A percentile compares a stretch with the other conserved stretches of the same genome.
Conservation (phyloP, 805 yeast genomes). For the Huiozyma naganishii region DNA sequence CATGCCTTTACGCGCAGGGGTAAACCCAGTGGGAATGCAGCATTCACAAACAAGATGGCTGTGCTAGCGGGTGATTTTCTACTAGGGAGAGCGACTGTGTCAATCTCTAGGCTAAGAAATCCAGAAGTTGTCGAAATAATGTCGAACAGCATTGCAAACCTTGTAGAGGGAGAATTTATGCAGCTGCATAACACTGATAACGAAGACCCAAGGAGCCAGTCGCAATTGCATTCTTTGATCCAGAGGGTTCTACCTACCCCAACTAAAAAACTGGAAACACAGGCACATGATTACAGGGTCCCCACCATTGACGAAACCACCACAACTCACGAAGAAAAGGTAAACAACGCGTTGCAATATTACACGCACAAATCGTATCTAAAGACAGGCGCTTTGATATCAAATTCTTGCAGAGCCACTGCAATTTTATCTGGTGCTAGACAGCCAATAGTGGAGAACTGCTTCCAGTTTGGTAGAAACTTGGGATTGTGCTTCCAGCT, state of each 20-base stretch:
- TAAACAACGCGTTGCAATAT: conserved; percentile 89
- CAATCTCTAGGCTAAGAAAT: conserved; percentile 82
- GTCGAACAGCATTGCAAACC: conserved; percentile 91
- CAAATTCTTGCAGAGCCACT: conserved; percentile 86
- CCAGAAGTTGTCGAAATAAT: conserved; percentile 95
- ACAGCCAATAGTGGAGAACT: conserved; percentile 63
- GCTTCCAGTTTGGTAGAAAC: conserved; percentile 87
- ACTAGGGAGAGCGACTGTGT: conserved; percentile 92
- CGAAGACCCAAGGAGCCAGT: conserved; percentile 33
- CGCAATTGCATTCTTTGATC: not conserved
- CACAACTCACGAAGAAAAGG: conserved; percentile 50
- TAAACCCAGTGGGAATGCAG: conserved; percentile 81
- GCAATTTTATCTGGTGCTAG: conserved; percentile 86
- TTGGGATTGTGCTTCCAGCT: conserved; percentile 92
- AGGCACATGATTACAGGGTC: conserved; percentile 48
- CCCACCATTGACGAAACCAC: conserved; percentile 4
- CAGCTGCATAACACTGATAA: conserved; percentile 84
- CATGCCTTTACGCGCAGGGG: conserved; percentile 81
- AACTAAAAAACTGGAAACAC: conserved; percentile 44
- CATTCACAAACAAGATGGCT: conserved; percentile 95
- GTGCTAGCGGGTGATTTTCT: conserved; percentile 93
- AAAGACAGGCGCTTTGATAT: conserved; percentile 89
- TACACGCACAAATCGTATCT: conserved; percentile 90
- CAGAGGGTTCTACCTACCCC: conserved; percentile 8
- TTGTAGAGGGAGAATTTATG: conserved; percentile 98